phyloP scores from a whole-genome alignment of 495 filamentous ascomycete genomes.

The Bombardia bombarda region DNA sequence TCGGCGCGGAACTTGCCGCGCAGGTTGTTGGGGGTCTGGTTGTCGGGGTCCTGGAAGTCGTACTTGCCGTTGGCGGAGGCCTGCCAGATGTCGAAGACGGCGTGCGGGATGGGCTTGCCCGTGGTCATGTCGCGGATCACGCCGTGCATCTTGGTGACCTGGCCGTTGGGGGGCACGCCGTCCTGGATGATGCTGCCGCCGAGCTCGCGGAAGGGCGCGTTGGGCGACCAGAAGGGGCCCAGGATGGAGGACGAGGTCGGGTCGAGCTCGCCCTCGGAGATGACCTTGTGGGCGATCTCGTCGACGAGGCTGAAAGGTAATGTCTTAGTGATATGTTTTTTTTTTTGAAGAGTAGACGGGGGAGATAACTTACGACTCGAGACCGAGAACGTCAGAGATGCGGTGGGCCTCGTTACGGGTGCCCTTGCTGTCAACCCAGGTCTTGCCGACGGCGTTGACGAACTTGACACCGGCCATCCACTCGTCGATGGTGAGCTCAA shows the following conservation, averaged over 20 bases:
- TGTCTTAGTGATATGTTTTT: background rate
- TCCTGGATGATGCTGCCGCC: constrained; percentile 66
- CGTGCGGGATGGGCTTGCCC: constrained; percentile 57
- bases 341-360: background rate
- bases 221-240: constrained; percentile 81
- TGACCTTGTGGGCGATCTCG: constrained; percentile 75
- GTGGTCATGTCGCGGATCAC: constrained; percentile 64
- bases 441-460: constrained; percentile 43
- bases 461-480: constrained; percentile 71
- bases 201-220: constrained; percentile 66
- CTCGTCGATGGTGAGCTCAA: constrained; percentile 71
- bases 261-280: constrained; percentile 58
- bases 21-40: constrained; percentile 73
- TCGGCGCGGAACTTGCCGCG: constrained; percentile 76
- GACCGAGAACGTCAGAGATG: constrained; percentile 69
- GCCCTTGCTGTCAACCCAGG: constrained; percentile 49
- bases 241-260: constrained; percentile 80
- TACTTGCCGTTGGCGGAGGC: constrained; percentile 78
- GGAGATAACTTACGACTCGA: constrained; percentile 59
- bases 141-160: constrained; percentile 69
- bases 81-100: constrained; percentile 82
- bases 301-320: constrained; percentile 56
- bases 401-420: constrained; percentile 67
- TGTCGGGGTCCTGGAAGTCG: constrained; percentile 78
- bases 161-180: constrained; percentile 50